Base-by-base conservation (phyloP, 139 green algal genomes). In the Dunaliella primolecta region DNA sequence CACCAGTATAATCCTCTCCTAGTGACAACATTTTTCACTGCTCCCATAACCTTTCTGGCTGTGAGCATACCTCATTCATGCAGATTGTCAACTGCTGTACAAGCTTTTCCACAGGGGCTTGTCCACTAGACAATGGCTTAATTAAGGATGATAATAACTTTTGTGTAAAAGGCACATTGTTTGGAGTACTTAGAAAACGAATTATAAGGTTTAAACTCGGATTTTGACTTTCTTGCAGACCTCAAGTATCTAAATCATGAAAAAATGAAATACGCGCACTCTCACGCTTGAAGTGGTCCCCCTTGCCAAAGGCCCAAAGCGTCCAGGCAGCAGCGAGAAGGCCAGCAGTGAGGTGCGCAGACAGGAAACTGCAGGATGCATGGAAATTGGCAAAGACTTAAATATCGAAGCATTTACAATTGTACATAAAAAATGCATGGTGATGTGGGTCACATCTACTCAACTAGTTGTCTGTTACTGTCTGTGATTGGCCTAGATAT, bases 281-380 rank as follows among this genome's bases (percentile, higher is more conserved):
- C 80, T 84, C 31, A 84, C 80, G n/a, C 3, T 56, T 36, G 80
- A 74, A 84, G 27, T 77, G 75, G 55, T 84, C 80, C 31, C 80
- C 86, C 84, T 84, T 86, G 21, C 88, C 88, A 70, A 89, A 81
- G 57, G 84, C 80, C 2, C 79, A 64, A 32, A 83, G 74, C 23
- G 80, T 79, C 85, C 88, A 91, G n/a, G 33, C 72, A n/a, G 87
- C 79, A 25, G 82, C 85, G 20, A 83, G 36, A 2, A 82, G 78
- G 0, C 84, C 36, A 0, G 85, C 88, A 25, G 85, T 81, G 56
- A 89, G 83, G 56, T 91, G 88, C 24, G 81, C 88, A 0, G 37
- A 27, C 72, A 91, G 55, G 85, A 89, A 91, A 55, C 86, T 37
- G 70, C 72, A 24, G 71, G 27, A 31, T 1, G n/a, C 35, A 71